Evolutionary conservation across 1,139 yeast genomes (phyloP).

Genomic region (Hansenula lynferdii): DNA sequence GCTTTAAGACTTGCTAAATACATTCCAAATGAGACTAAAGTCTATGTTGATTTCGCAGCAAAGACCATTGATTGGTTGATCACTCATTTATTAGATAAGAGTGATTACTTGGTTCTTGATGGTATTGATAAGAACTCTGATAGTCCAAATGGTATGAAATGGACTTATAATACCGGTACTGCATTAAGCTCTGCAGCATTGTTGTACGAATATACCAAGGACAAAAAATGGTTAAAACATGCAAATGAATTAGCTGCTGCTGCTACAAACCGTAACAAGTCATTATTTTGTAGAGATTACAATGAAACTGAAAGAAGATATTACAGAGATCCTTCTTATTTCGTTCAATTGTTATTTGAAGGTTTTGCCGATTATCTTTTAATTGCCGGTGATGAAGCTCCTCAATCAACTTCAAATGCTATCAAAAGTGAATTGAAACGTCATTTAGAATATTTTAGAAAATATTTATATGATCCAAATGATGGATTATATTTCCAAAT

Average conservation of each 20-base stretch:
- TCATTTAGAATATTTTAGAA: conserved; percentile 50
- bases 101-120: conserved; percentile 56
- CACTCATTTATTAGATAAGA: conserved; percentile 44
- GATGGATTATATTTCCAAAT: conserved; percentile 61
- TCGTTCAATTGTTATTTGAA: conserved; percentile 60
- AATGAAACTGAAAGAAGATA: conserved; percentile 45
- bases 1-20: conserved; percentile 55
- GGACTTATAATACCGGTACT: conserved; percentile 71
- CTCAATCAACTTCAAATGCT: conserved; percentile 23
- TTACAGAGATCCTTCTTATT: conserved; percentile 64
- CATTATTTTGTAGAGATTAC: conserved; percentile 65
- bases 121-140: conserved; percentile 52
- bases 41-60: conserved; percentile 48
- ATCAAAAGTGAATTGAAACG: conserved; percentile 42
- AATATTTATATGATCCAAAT: conserved; percentile 50
- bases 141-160: conserved; percentile 46
- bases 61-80: conserved; percentile 53
- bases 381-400: conserved; percentile 43
- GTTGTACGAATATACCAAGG: conserved; percentile 48
- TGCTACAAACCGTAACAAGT: conserved; percentile 49
- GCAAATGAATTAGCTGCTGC: conserved; percentile 61
- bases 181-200: conserved; percentile 52
- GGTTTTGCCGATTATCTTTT: conserved; percentile 65
- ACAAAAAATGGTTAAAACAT: conserved; percentile 48
- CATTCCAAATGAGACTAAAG: conserved; percentile 40